These are phyloP conservation scores for Citrus reticulata DNA, from an alignment of 345 rosid species.

Conservation along the genomic window DNA sequence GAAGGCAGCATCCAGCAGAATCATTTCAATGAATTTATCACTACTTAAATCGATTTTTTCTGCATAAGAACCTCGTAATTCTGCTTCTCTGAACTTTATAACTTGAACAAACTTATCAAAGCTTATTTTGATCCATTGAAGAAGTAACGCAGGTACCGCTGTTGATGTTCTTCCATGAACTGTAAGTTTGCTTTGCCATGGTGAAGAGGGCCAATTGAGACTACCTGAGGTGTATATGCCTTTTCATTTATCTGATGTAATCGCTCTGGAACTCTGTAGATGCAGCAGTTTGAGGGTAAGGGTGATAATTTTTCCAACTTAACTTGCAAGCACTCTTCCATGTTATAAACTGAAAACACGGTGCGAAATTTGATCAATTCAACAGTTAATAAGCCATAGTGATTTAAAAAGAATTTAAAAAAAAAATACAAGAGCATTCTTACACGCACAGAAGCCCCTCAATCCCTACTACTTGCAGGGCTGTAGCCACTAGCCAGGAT, in stretches of 20 bases:
- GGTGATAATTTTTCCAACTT: background rate
- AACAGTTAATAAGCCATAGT: no score
- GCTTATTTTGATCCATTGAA: background rate
- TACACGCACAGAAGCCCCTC: background rate
- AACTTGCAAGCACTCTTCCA: background rate
- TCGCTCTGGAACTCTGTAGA: constrained; percentile 11
- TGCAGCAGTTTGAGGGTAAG: background rate
- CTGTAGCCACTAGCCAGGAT: background rate
- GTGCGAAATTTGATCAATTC: no score
- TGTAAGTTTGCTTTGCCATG: constrained; percentile 1
- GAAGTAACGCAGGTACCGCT: constrained; percentile 6
- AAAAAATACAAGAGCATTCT: background rate
- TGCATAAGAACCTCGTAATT: constrained; percentile 5
- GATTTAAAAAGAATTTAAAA: no score
- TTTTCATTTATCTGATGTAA: background rate
- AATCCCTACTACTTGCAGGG: background rate
- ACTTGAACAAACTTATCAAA: background rate
- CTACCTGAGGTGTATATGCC: constrained; percentile 12
- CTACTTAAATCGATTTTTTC: background rate
- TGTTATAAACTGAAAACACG: background rate
- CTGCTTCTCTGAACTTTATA: background rate
- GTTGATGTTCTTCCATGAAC: constrained; percentile 11
- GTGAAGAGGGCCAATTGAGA: constrained; percentile 19
- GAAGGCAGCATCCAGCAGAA: constrained; percentile 11
- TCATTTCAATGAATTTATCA: background rate